These are phyloP conservation scores for Phytophthora sansomeana DNA, from an alignment of 352 stramenopile species.

Conservation along the genomic window DNA sequence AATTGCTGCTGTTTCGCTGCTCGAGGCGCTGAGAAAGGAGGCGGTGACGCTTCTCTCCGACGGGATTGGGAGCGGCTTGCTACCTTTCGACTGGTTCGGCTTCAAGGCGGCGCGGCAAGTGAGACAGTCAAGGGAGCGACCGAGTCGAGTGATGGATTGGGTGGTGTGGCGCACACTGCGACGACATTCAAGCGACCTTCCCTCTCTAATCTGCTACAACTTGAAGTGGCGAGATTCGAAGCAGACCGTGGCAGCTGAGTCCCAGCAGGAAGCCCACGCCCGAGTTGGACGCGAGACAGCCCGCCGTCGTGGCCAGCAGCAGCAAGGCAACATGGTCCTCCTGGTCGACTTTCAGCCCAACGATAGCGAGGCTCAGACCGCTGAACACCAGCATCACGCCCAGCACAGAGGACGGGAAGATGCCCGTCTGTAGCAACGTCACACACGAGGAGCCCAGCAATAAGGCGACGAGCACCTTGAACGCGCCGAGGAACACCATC, in stretches of 20 bases:
- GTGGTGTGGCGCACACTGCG: not conserved
- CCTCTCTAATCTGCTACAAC: conserved; percentile 12
- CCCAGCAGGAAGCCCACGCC: conserved; percentile 64
- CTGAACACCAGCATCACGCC: conserved; percentile 71
- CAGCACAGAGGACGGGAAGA: conserved; percentile 66
- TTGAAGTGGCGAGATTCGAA: conserved; percentile 41
- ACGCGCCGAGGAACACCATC: conserved; percentile 88
- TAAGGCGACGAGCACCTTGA: conserved; percentile 93
- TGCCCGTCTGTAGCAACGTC: conserved; percentile 58
- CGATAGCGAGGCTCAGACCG: conserved; percentile 54
- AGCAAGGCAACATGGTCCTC: conserved; percentile 43
- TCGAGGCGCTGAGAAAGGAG: conserved; percentile 19
- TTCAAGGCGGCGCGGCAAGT: conserved; percentile 17
- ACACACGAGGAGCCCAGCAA: conserved; percentile 85
- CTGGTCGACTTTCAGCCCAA: conserved; percentile 62
- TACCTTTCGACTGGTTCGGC: conserved; percentile 16
- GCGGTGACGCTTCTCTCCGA: conserved; percentile 20
- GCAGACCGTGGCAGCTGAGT: conserved; percentile 42
- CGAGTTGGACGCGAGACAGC: conserved; percentile 63
- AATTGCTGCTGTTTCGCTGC: conserved; percentile 17
- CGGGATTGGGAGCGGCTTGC: conserved; percentile 29
- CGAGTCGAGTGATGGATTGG: not conserved
- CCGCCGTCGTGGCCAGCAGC: conserved; percentile 50
- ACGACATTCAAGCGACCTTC: conserved; percentile 20
- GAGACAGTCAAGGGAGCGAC: conserved; percentile 13